A percentile compares a stretch with the other conserved stretches of the same genome.
phyloP scores from a whole-genome alignment of 331 rosid genomes.

The Acacia pycnantha region DNA sequence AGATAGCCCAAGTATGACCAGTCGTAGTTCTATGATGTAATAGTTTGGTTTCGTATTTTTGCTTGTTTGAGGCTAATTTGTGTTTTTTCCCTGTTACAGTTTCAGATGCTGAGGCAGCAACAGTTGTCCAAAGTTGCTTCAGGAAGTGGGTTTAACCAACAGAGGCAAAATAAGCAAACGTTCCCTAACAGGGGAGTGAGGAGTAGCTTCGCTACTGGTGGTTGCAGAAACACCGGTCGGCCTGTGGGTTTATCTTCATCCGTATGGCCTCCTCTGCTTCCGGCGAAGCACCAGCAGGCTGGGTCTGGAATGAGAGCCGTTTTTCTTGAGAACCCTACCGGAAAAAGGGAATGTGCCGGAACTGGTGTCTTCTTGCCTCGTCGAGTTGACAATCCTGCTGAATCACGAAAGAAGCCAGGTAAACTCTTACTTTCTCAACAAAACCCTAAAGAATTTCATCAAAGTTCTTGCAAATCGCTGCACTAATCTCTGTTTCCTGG shows the following conservation, averaged over 20 bases:
- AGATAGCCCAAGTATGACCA: conserved; percentile 44
- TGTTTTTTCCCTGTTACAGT: conserved; percentile 14
- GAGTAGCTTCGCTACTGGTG: neutral
- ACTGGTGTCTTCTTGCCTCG: conserved; percentile 93
- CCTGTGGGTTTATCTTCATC: conserved; percentile 41
- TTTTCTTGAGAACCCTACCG: conserved; percentile 36
- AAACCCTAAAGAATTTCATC: neutral
- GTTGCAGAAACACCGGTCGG: conserved; percentile 17
- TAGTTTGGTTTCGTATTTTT: neutral
- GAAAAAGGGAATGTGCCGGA: conserved; percentile 51
- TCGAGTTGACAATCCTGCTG: conserved; percentile 28
- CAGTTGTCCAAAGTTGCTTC: conserved; percentile 40
- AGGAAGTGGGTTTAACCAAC: conserved; percentile 6
- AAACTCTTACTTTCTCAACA: neutral
- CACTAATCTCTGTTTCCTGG: too few species aligned
- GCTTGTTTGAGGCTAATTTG: neutral
- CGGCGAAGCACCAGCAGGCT: conserved; percentile 22
- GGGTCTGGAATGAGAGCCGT: conserved; percentile 57
- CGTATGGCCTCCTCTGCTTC: conserved; percentile 65
- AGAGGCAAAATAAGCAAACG: conserved; percentile 16
- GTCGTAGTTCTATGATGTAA: neutral
- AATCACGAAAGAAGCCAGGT: conserved; percentile 56
- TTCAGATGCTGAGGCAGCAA: conserved; percentile 54
- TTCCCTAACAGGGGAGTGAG: conserved; percentile 36
- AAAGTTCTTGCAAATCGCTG: neutral